Base-by-base conservation (phyloP, 257 asterid genomes). In the Solanum lignicaule region DNA sequence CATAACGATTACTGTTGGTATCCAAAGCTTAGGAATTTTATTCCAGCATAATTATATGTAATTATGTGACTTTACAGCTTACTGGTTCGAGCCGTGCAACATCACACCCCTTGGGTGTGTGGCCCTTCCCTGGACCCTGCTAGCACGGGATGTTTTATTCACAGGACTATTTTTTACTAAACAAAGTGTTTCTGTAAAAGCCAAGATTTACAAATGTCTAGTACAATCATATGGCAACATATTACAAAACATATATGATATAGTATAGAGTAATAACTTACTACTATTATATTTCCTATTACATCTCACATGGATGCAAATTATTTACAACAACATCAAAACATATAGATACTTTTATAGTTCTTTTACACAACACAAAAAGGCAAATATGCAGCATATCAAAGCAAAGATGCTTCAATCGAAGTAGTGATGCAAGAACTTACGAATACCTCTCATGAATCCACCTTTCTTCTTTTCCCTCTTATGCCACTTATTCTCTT, bases 361-460 rank as follows among this genome's bases (percentile, higher is more conserved):
- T 25, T 79, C 38, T 15, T 25, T 79, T 4, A 79, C 0, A 81
- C 39, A n/a, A 2, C 58, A 76, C 60, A n/a, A 13, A 36, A 38
- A 76, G 7, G 36, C 60, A 76, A 10, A 69, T 60, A 29, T 39
- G 52, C 16, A 36, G 25, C 23, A 25, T 4, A 15, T 79, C 23
- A 25, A 5, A 29, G 79, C 60, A 39, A 16, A 69, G 33, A 29
- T 16, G 66, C 66, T 81, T 81, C 85, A 81, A 81, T 46, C 41
- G 23, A 81, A 81, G 85, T 29, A 86, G 60, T 81, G 83, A 79
- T 89, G 89, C 88, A 95, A 46, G 78, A 93, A 91, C 91, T 93
- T 93, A 86, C 93, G 94, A 86, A 93, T 89, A 41, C 94, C 88
- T n/a, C 82, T 89, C 92, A 93, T 75, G 87, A 93, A 87, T 39